Percentiles rank a stretch among this genome's conserved stretches.
Conservation (phyloP, 208 protist species). For the Leishmania major region DNA sequence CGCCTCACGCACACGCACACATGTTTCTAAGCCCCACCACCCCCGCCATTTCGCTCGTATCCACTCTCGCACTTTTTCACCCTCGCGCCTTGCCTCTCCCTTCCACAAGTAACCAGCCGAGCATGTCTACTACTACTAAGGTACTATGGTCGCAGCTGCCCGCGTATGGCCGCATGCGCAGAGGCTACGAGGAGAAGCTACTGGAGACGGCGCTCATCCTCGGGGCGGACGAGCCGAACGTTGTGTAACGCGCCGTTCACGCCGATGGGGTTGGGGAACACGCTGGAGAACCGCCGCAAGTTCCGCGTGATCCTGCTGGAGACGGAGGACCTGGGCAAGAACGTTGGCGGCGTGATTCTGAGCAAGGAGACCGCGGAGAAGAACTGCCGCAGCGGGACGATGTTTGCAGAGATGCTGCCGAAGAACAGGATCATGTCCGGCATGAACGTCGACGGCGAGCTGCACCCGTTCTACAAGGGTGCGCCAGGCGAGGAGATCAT, state of each 20-base stretch:
- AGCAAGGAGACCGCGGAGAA: slow-evolving; percentile 98
- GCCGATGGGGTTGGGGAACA: slow-evolving; percentile 90
- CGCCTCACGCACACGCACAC: not conserved
- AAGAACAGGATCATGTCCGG: slow-evolving; percentile 90
- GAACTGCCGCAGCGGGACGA: slow-evolving; percentile 81
- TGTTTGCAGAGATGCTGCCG: slow-evolving; percentile 88
- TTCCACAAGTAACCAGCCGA: not conserved
- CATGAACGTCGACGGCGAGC: slow-evolving; percentile 96
- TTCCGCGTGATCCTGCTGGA: slow-evolving; percentile 91
- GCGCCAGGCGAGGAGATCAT: slow-evolving; percentile 94
- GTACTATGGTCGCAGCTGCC: slow-evolving; percentile 43
- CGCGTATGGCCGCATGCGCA: slow-evolving; percentile 34
- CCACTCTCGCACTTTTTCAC: not conserved
- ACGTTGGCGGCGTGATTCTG: slow-evolving; percentile 97
- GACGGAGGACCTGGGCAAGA: slow-evolving; percentile 82
- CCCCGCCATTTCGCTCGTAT: not conserved
- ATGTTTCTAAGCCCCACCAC: not conserved
- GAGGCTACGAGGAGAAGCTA: slow-evolving; percentile 39
- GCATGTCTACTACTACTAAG: slow-evolving; percentile 30
- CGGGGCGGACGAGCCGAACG: slow-evolving; percentile 90
- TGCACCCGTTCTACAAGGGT: slow-evolving; percentile 75
- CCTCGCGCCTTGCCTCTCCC: not conserved
- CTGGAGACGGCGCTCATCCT: slow-evolving; percentile 36
- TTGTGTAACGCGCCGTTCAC: slow-evolving; percentile 92
- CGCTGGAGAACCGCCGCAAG: slow-evolving; percentile 82